Base-by-base conservation (phyloP, 1,284 basidiomycete species). In the Trichosporon inkin region DNA sequence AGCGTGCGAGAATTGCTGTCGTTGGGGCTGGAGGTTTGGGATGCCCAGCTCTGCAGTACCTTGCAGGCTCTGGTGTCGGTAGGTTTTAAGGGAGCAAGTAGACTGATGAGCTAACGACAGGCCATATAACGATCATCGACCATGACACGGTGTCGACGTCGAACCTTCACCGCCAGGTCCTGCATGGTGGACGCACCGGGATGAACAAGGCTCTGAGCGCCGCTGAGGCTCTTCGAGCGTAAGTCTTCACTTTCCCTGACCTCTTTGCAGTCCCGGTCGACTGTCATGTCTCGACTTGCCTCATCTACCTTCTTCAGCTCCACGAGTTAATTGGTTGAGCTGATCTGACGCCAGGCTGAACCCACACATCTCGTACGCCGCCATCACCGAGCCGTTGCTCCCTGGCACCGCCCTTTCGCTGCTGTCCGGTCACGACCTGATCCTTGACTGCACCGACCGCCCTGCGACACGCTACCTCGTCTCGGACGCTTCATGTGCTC, bases 381-480 rank as follows among this genome's bases (percentile, higher is more conserved):
- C 85, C 0, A 78, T 86, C 59, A 72, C 79, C 0, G 71, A 81
- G 16, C 81, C 86, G 0, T 80, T 95, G 32, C 79, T 80, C 0
- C 73, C 88, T 4, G 70, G 78, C 7, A 91, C 90, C 65, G 87
- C 89, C 0, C 62, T 84, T 13, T 58, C 75, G 3, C 76, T 89
- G n/a, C 79, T 95, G 6, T 66, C 74, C 5, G 72, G 80, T 1
- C 89, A 88, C 70, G 86, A 90, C 71, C 78, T 97, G 41, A 83
- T 98, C 52, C 81, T 99, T 14, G 96, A 99, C 79, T 98, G 95
- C 80, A 97, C 92, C 2, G 95, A 99, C 78, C 95, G 96, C 64
- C 86, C 89, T 2, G 84, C 88, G 3, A 94, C 92, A 0, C 88
- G 96, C 3, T 99, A 99, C 77, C 84, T 99, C 7, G 83, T 99